phyloP scores from a whole-genome alignment of 331 rosid species.

The Dryas integrifolia region DNA sequence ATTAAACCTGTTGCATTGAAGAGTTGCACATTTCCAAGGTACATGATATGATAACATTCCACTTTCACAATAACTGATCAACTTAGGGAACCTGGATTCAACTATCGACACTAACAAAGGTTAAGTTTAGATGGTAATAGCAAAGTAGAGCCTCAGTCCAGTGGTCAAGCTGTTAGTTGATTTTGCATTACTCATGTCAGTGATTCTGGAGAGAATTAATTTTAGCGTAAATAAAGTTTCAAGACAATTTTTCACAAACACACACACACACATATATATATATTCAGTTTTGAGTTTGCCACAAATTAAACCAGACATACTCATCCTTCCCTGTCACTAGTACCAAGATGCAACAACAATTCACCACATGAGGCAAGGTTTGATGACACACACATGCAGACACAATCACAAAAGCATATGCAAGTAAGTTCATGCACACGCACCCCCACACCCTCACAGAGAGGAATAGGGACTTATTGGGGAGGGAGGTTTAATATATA shows the following conservation, averaged over 20 bases:
- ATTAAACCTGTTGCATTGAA: not conserved
- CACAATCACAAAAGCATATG: not conserved
- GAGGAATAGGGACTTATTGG: not conserved
- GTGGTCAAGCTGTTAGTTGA: not conserved
- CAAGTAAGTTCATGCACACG: not conserved
- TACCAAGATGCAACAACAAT: conserved; percentile 6
- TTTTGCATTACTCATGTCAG: not conserved
- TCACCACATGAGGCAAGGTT: not conserved
- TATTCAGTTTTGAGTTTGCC: not conserved
- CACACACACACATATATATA: not conserved
- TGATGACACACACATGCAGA: conserved; percentile 1
- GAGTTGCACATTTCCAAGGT: not conserved
- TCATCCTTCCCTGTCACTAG: not conserved
- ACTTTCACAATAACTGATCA: conserved; percentile 1
- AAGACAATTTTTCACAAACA: not conserved
- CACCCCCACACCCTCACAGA: not conserved
- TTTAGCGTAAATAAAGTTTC: not conserved
- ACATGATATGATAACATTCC: not conserved
- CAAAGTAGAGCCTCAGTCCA: not conserved
- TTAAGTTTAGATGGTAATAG: not conserved
- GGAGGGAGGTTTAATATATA: not conserved
- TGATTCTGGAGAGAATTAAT: not conserved
- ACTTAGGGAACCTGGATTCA: not conserved
- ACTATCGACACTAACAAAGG: not conserved
- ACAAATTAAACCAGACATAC: not conserved